Percentiles rank a stretch among this genome's conserved stretches.
These are phyloP conservation scores for Copromyces sp. DNA, from an alignment of 495 filamentous ascomycete genomes.

Conservation along the genomic window DNA sequence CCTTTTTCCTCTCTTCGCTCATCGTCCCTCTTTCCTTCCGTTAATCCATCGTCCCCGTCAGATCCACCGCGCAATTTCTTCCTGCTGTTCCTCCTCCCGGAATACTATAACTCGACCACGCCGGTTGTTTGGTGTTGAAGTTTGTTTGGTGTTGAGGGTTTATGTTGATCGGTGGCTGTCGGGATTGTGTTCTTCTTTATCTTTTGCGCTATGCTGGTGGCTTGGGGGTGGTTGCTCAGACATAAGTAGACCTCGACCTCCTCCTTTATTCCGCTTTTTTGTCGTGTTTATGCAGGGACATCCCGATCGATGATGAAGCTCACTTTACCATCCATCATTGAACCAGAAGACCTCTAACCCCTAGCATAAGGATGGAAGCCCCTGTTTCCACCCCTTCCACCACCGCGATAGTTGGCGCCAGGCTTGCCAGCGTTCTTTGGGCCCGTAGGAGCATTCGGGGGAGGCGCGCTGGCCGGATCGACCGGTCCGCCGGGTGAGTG, in stretches of 20 bases:
- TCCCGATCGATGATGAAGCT: not conserved
- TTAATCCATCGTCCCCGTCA: not conserved
- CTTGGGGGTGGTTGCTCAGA: not conserved
- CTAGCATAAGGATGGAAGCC: conserved; percentile 73
- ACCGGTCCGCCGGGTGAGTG: conserved; percentile 17
- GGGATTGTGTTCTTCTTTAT: not conserved
- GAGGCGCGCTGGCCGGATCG: conserved; percentile 52
- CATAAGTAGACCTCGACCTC: not conserved
- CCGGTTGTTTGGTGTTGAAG: not conserved
- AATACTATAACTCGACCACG: not conserved
- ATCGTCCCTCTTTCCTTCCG: not conserved
- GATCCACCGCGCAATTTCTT: not conserved
- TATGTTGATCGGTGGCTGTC: not conserved
- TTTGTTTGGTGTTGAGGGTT: not conserved
- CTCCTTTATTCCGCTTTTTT: not conserved
- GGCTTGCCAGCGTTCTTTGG: conserved; percentile 93
- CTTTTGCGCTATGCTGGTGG: not conserved
- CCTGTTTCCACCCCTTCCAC: conserved; percentile 64
- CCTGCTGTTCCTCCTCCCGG: not conserved
- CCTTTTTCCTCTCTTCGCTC: not conserved
- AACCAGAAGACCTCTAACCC: conserved; percentile 9
- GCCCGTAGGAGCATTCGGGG: conserved; percentile 89
- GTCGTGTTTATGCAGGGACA: not conserved
- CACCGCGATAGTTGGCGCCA: conserved; percentile 89
- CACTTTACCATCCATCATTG: not conserved